These are phyloP conservation scores for Corymbia calophylla DNA, from an alignment of 441 rosid genomes.

Conservation along the genomic window DNA sequence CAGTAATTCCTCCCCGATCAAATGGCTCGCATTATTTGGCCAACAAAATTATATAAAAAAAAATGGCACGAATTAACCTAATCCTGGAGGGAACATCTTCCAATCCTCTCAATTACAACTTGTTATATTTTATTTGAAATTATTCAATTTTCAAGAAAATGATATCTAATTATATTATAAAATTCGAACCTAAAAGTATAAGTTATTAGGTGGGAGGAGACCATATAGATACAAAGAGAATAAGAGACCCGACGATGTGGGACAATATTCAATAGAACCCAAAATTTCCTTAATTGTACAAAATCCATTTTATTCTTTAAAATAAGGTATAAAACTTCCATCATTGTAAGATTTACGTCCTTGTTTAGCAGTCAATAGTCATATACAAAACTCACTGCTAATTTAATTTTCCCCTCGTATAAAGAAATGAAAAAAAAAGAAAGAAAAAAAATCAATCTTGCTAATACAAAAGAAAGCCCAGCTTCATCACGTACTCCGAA, in stretches of 20 bases:
- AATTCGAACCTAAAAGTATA: not conserved
- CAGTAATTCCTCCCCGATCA: fast-evolving
- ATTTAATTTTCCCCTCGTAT: not conserved
- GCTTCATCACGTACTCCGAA: not conserved
- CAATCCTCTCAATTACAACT: not conserved
- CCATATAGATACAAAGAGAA: not conserved
- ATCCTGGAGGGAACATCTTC: not conserved
- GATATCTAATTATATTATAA: too few species aligned
- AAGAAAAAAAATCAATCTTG: not conserved
- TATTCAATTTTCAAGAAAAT: fast-evolving
- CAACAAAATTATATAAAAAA: not conserved
- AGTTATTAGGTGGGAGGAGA: not conserved
- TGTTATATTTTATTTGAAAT: not conserved
- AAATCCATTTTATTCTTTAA: too few species aligned
- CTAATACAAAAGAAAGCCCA: not conserved
- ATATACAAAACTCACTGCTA: not conserved
- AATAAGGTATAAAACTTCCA: too few species aligned
- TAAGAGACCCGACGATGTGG: fast-evolving
- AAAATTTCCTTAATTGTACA: not conserved
- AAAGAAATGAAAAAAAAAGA: not conserved
- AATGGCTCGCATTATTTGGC: not conserved
- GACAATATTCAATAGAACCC: not conserved
- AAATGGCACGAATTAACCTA: not conserved
- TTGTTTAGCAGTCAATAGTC: not conserved
- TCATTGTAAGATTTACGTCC: too few species aligned